Percentiles rank a stretch among this genome's conserved stretches.
Conservation (phyloP, 1,284 basidiomycete species). For the Trametes versicolor region DNA sequence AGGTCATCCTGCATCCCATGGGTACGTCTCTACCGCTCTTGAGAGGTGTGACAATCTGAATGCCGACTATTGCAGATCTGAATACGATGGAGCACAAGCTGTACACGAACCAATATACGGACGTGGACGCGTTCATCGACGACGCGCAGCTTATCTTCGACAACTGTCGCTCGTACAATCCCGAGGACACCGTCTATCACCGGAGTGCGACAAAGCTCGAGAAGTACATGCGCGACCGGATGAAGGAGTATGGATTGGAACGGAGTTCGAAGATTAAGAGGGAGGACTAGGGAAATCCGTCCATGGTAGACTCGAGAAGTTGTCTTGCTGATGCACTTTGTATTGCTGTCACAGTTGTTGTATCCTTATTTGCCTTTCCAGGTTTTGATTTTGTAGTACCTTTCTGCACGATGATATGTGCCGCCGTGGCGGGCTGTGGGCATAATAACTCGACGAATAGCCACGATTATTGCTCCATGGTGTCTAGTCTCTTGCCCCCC, state of each 20-base stretch:
- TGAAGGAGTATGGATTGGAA: constrained; percentile 32
- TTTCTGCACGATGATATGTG: too few relatives aligned
- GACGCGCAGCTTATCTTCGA: constrained; percentile 91
- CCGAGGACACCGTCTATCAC: constrained; percentile 85
- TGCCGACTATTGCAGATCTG: constrained; percentile 68
- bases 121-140: constrained; percentile 80
- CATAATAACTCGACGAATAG: too few relatives aligned
- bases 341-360: background rate
- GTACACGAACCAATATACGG: constrained; percentile 82
- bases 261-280: constrained; percentile 35
- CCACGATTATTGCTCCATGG: too few relatives aligned
- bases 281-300: constrained; percentile 15
- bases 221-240: constrained; percentile 65
- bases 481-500: too few relatives aligned
- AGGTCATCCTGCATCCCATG: constrained; percentile 94
- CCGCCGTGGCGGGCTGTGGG: too few relatives aligned
- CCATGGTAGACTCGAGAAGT: background rate
- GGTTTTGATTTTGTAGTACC: background rate
- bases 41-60: background rate
- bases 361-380: constrained; percentile 1
- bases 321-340: background rate
- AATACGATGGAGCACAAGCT: constrained; percentile 94
- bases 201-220: constrained; percentile 91
- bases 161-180: constrained; percentile 94
- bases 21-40: constrained; percentile 60